Percentiles rank a stretch among this genome's conserved stretches.
phyloP scores from a whole-genome alignment of 108 stramenopile species.

The Skeletonema costatum region DNA sequence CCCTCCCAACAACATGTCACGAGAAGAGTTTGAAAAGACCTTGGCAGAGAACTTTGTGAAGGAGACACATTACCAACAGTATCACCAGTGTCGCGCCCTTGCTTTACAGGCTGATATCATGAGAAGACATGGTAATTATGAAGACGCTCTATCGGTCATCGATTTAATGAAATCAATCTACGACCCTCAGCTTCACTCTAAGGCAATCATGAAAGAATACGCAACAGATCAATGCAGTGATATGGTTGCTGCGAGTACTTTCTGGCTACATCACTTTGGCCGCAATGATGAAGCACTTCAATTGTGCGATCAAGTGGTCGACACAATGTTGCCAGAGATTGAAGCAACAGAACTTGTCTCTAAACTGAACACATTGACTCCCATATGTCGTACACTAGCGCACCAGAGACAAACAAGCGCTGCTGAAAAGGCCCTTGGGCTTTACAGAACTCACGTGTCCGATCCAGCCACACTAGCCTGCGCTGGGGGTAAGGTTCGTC shows the following conservation, averaged over 20 bases:
- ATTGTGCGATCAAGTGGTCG: not conserved
- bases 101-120: no score
- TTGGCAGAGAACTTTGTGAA: not conserved
- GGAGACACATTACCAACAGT: no score
- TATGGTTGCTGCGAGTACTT: not conserved
- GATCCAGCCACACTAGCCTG: not conserved
- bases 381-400: not conserved
- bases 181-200: not conserved
- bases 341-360: not conserved
- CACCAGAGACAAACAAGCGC: not conserved
- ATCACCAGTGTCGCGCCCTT: no score
- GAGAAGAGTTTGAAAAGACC: not conserved
- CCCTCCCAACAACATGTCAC: not conserved
- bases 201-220: not conserved
- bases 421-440: not conserved
- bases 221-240: not conserved
- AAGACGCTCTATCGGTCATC: not conserved
- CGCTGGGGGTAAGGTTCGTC: not conserved
- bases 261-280: not conserved
- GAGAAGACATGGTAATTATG: no score
- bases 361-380: not conserved
- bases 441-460: not conserved
- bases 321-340: slow-evolving; percentile 1
- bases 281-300: not conserved
- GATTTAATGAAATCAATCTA: not conserved